phyloP scores from a whole-genome alignment of 805 yeast genomes.

The Jamesozyma hellenica region DNA sequence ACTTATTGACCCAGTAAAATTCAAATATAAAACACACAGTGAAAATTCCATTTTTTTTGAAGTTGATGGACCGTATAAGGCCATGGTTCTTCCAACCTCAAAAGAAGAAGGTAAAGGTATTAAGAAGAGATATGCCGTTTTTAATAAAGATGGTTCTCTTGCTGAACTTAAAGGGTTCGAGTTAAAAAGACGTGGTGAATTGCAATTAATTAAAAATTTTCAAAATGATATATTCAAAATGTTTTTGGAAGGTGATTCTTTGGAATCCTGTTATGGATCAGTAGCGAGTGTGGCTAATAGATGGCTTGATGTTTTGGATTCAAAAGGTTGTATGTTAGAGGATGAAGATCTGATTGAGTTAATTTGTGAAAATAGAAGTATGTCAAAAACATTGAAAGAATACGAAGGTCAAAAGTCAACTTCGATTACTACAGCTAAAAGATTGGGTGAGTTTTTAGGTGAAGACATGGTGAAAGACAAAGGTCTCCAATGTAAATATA shows the following conservation, averaged over 20 bases:
- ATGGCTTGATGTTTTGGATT: constrained; percentile 89
- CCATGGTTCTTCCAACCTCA: constrained; percentile 94
- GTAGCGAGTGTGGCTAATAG: constrained; percentile 91
- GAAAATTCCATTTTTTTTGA: constrained; percentile 96
- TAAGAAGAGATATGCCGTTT: constrained; percentile 94
- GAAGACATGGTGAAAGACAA: constrained; percentile 94
- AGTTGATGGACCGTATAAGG: constrained; percentile 97
- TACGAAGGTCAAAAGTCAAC: constrained; percentile 88
- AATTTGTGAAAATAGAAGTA: constrained; percentile 91
- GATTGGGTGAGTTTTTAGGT: constrained; percentile 91
- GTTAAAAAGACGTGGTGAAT: constrained; percentile 91
- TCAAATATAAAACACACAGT: constrained; percentile 64
- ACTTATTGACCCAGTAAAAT: constrained; percentile 55
- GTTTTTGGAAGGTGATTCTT: constrained; percentile 72
- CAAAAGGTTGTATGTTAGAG: constrained; percentile 76
- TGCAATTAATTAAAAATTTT: constrained; percentile 85
- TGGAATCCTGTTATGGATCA: constrained; percentile 73
- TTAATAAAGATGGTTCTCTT: constrained; percentile 83
- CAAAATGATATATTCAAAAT: constrained; percentile 90
- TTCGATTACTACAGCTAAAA: constrained; percentile 86
- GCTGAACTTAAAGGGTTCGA: constrained; percentile 97
- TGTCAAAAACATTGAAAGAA: constrained; percentile 85
- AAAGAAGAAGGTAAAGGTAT: constrained; percentile 95
- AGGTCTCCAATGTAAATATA: constrained; percentile 89
- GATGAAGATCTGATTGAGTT: constrained; percentile 90